Evolutionary conservation across 495 filamentous ascomycete species (phyloP).

Genomic region (Penicillium crystallinum): DNA sequence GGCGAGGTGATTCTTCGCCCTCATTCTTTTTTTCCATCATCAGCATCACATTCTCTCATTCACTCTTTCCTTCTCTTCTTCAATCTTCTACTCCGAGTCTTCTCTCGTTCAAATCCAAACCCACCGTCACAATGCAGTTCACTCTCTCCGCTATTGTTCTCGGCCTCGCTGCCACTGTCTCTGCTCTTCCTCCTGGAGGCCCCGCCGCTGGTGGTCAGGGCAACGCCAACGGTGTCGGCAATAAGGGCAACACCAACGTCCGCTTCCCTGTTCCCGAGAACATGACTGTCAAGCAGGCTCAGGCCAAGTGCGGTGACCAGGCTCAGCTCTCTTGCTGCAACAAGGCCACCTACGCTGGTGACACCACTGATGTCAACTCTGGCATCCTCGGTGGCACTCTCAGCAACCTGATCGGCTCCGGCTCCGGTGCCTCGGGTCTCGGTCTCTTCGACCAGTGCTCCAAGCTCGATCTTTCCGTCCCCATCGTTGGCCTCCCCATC

Average conservation of each 20-base stretch:
- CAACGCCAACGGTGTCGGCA: constrained; percentile 18
- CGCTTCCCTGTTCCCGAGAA: constrained; percentile 34
- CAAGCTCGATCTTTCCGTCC: constrained; percentile 25
- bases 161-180: constrained; percentile 27
- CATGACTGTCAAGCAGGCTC: constrained; percentile 44
- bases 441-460: constrained; percentile 39
- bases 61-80: constrained; percentile 25
- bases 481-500: constrained; percentile 24
- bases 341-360: constrained; percentile 43
- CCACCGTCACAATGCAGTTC: constrained; percentile 40
- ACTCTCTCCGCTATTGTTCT: constrained; percentile 23
- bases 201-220: constrained; percentile 3
- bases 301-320: constrained; percentile 44
- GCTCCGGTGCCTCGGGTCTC: constrained; percentile 29
- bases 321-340: constrained; percentile 46
- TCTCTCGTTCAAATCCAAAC: constrained; percentile 32
- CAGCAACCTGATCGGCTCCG: constrained; percentile 26
- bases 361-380: constrained; percentile 27
- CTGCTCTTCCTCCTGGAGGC: constrained; percentile 22
- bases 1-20: constrained; percentile 16
- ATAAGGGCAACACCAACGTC: constrained; percentile 29
- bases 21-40: constrained; percentile 23
- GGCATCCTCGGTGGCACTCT: constrained; percentile 29
- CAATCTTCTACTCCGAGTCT: constrained; percentile 23
- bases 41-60: constrained; percentile 29